phyloP scores from a whole-genome alignment of 352 stramenopile genomes.

The Phytophthora cryptogea region DNA sequence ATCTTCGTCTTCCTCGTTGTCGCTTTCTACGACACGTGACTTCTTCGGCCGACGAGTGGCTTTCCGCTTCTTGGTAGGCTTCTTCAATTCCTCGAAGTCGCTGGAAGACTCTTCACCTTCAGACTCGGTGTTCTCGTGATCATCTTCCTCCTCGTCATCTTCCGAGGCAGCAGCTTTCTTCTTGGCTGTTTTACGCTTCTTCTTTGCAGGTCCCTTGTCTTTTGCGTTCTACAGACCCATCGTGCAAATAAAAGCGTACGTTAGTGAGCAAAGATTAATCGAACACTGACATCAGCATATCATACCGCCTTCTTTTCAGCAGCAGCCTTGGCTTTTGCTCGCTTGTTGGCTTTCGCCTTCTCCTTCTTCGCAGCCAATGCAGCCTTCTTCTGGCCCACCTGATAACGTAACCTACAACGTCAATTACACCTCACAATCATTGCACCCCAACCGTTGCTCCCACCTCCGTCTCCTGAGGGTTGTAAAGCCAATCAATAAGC shows the following conservation, averaged over 20 bases:
- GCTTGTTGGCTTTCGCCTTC: slow-evolving; percentile 50
- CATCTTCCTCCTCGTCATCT: slow-evolving; percentile 45
- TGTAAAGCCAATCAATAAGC: slow-evolving; percentile 76
- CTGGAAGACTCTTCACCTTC: slow-evolving; percentile 67
- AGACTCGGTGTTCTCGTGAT: slow-evolving; percentile 52
- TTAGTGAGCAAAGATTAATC: neutral
- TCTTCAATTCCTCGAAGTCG: slow-evolving; percentile 65
- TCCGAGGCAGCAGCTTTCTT: slow-evolving; percentile 36
- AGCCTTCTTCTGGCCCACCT: slow-evolving; percentile 42
- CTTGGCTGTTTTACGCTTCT: slow-evolving; percentile 50
- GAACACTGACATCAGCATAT: neutral
- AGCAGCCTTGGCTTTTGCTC: slow-evolving; percentile 38
- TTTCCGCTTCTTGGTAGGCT: slow-evolving; percentile 45
- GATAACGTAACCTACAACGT: slow-evolving; percentile 6
- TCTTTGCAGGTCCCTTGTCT: slow-evolving; percentile 38
- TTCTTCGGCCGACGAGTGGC: slow-evolving; percentile 33
- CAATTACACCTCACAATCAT: neutral
- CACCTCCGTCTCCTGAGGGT: slow-evolving; percentile 65
- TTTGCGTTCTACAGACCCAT: neutral
- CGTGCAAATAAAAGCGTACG: neutral
- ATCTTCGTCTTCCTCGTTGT: slow-evolving; percentile 31
- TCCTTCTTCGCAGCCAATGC: slow-evolving; percentile 33
- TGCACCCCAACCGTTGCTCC: neutral
- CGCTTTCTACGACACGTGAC: slow-evolving; percentile 28
- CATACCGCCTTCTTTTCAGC: slow-evolving; percentile 40